Evolutionary conservation across 768 basidiomycete species (phyloP).

Genomic region (Trametopsis cervina): DNA sequence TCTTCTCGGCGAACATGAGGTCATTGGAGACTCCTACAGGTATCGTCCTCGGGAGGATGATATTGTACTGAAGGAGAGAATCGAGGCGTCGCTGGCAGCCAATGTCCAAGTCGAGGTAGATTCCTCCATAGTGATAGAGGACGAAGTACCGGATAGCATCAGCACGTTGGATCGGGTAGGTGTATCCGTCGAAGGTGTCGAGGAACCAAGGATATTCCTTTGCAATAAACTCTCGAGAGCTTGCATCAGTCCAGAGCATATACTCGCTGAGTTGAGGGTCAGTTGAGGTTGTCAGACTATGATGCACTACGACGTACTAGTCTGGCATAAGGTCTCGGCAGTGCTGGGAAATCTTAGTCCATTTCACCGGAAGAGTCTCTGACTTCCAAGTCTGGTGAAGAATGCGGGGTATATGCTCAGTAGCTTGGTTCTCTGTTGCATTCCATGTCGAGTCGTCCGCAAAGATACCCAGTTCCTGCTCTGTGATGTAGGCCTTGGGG

Average conservation of each 20-base stretch:
- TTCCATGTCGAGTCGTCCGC: slow-evolving; percentile 53
- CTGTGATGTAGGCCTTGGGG: slow-evolving; percentile 69
- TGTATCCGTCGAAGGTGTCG: slow-evolving; percentile 87
- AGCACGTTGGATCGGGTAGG: slow-evolving; percentile 89
- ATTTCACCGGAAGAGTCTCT: slow-evolving; percentile 72
- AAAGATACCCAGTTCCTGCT: slow-evolving; percentile 61
- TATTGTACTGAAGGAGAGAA: slow-evolving; percentile 76
- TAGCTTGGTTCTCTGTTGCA: slow-evolving; percentile 48
- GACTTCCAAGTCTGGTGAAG: slow-evolving; percentile 99
- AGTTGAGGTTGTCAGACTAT: slow-evolving; percentile 2
- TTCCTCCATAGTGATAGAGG: slow-evolving; percentile 88
- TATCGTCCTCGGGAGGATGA: slow-evolving; percentile 91
- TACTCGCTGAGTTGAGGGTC: slow-evolving; percentile 62
- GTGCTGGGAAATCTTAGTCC: slow-evolving; percentile 73
- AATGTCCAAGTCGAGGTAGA: slow-evolving; percentile 96
- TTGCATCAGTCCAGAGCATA: slow-evolving; percentile 94
- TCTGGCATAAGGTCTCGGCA: slow-evolving; percentile 92
- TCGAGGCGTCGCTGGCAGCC: slow-evolving; percentile 86
- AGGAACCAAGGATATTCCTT: slow-evolving; percentile 89
- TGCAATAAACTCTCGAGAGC: slow-evolving; percentile 85
- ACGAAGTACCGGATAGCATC: slow-evolving; percentile 98
- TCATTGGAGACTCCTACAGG: slow-evolving; percentile 98
- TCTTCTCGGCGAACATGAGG: slow-evolving; percentile 85
- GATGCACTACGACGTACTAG: slow-evolving; percentile 60
- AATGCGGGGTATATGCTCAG: slow-evolving; percentile 83